phyloP scores from a whole-genome alignment of 2,329 filamentous ascomycete species.

The Dothiorella sarmentorum region DNA sequence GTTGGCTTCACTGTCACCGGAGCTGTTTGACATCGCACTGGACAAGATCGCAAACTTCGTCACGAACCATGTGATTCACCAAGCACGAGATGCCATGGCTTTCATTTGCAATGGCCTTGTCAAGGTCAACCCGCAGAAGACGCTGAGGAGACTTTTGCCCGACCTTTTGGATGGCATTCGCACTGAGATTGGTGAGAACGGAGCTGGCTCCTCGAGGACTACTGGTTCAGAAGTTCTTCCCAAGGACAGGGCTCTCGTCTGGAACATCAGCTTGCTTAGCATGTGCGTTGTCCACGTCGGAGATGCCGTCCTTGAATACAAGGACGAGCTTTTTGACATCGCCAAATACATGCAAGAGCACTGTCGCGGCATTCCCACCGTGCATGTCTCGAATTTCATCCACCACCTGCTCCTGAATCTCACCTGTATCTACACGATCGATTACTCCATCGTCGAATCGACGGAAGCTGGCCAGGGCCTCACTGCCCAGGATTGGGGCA shows the following conservation, averaged over 20 bases:
- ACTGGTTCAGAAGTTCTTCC: slow-evolving; percentile 91
- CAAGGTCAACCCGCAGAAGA: slow-evolving; percentile 93
- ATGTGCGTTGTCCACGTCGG: slow-evolving; percentile 98
- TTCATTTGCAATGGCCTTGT: slow-evolving; percentile 96
- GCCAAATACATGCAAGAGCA: slow-evolving; percentile 95
- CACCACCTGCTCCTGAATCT: slow-evolving; percentile 93
- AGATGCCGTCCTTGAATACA: slow-evolving; percentile 82
- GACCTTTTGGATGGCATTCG: slow-evolving; percentile 89
- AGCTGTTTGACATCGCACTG: slow-evolving; percentile 86
- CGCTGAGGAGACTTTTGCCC: slow-evolving; percentile 83
- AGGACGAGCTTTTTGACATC: slow-evolving; percentile 84
- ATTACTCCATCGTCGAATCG: slow-evolving; percentile 85
- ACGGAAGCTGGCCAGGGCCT: slow-evolving; percentile 67
- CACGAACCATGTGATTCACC: slow-evolving; percentile 90
- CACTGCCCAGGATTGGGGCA: slow-evolving; percentile 79
- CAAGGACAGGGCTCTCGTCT: slow-evolving; percentile 86
- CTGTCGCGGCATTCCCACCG: slow-evolving; percentile 88
- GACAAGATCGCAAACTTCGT: slow-evolving; percentile 93
- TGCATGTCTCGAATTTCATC: slow-evolving; percentile 96
- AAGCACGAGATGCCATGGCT: slow-evolving; percentile 95
- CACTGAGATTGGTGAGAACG: slow-evolving; percentile 95
- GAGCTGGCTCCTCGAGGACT: slow-evolving; percentile 89
- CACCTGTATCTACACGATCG: slow-evolving; percentile 89
- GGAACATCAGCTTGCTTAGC: slow-evolving; percentile 94
- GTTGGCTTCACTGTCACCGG: slow-evolving; percentile 84